phyloP scores from a whole-genome alignment of 192 early-diverging fungal genomes.

The Jimgerdemannia lactiflua region DNA sequence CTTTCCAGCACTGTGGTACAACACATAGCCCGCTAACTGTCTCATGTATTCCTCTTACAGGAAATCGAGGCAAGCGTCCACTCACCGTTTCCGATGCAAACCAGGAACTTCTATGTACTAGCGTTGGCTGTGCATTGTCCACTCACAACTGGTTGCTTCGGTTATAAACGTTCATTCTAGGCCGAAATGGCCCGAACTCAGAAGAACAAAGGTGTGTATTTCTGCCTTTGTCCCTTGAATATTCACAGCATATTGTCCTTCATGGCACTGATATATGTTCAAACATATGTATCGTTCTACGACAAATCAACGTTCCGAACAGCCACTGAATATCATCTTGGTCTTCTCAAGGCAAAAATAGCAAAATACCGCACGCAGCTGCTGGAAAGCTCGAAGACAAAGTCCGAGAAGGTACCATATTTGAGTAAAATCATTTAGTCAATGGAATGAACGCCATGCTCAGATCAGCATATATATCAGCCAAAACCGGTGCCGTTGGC shows the following conservation, averaged over 20 bases:
- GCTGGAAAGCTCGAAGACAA: slow-evolving; percentile 65
- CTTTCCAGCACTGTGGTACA: neutral
- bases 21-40: neutral
- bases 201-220: slow-evolving; percentile 89
- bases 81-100: neutral
- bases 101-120: neutral
- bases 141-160: neutral
- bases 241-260: neutral
- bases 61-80: neutral
- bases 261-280: neutral
- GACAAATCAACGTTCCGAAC: neutral
- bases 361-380: slow-evolving; percentile 77
- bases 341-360: slow-evolving; percentile 96
- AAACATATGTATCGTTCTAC: neutral
- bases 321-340: slow-evolving; percentile 98
- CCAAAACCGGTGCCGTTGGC: slow-evolving; percentile 27
- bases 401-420: slow-evolving; percentile 39
- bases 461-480: too few relatives aligned
- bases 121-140: neutral
- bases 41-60: neutral
- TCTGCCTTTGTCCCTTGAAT: neutral
- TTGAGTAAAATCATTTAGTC: slow-evolving; percentile 33
- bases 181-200: slow-evolving; percentile 90
- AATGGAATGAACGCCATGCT: too few relatives aligned
- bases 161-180: slow-evolving; percentile 58